These are phyloP conservation scores for Mikania micrantha DNA, from an alignment of 129 eudicot genomes.

Conservation along the genomic window DNA sequence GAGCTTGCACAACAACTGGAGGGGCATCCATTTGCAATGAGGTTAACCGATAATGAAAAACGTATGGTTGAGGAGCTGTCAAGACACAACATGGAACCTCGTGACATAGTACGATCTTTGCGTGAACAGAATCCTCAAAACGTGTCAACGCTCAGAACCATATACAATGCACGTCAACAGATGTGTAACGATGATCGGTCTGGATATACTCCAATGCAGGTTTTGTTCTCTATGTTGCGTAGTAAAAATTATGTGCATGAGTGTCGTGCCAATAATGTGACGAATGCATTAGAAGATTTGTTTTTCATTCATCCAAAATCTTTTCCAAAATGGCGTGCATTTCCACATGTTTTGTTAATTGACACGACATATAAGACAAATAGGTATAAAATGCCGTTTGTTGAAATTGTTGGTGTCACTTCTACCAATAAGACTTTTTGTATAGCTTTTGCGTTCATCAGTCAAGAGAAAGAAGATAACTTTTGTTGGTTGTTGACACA, in stretches of 20 bases:
- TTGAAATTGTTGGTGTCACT: neutral
- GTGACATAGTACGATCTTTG: too few species aligned
- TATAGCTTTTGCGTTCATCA: neutral
- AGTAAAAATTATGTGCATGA: neutral
- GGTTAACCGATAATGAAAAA: too few species aligned
- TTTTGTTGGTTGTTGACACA: too few species aligned
- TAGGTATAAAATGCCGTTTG: neutral
- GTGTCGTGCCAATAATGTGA: neutral
- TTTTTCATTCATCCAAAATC: neutral
- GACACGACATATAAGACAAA: neutral
- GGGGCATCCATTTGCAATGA: too few species aligned
- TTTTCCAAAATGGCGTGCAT: neutral
- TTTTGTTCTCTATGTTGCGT: neutral
- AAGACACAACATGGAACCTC: too few species aligned
- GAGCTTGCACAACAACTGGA: too few species aligned
- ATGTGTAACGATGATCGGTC: too few species aligned
- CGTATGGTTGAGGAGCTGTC: too few species aligned
- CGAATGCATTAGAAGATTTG: neutral
- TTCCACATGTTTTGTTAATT: neutral
- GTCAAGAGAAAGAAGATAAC: neutral
- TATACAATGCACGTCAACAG: too few species aligned
- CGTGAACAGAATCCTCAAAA: too few species aligned
- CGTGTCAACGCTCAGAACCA: too few species aligned
- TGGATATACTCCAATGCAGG: neutral
- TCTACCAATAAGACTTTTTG: neutral